phyloP scores from a whole-genome alignment of 164 flowering plant species.

The Macadamia tetraphylla region DNA sequence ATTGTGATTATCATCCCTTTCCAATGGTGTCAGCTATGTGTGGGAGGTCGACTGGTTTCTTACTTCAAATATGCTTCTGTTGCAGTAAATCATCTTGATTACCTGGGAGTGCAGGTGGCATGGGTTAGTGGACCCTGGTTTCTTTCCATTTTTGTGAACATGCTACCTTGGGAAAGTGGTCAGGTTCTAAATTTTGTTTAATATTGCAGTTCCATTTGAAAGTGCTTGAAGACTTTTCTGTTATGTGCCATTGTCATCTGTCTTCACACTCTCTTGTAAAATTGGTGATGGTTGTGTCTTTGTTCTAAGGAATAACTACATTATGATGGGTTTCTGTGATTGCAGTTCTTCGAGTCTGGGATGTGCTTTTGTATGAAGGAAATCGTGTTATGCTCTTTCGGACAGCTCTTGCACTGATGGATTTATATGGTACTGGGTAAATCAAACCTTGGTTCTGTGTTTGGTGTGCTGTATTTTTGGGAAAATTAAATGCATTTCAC shows the following conservation, averaged over 20 bases:
- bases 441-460: constrained; percentile 10
- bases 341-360: constrained; percentile 99
- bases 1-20: constrained; percentile 1
- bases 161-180: constrained; percentile 99
- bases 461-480: background rate
- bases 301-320: background rate
- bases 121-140: constrained; percentile 99
- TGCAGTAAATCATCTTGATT: constrained; percentile 96
- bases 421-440: constrained; percentile 78
- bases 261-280: constrained; percentile 1
- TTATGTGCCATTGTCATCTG: no score
- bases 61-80: constrained; percentile 11
- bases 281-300: background rate
- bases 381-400: constrained; percentile 92
- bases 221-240: background rate
- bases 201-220: constrained; percentile 1
- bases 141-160: constrained; percentile 92
- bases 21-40: background rate
- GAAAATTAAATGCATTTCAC: background rate
- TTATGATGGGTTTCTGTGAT: constrained; percentile 20
- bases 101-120: constrained; percentile 87
- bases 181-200: background rate
- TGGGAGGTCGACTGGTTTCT: constrained; percentile 11
- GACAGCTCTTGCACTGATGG: constrained; percentile 97
- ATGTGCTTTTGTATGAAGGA: constrained; percentile 95